Evolutionary conservation across 306 rosid species (phyloP).

Genomic region (Rosa lucieae): DNA sequence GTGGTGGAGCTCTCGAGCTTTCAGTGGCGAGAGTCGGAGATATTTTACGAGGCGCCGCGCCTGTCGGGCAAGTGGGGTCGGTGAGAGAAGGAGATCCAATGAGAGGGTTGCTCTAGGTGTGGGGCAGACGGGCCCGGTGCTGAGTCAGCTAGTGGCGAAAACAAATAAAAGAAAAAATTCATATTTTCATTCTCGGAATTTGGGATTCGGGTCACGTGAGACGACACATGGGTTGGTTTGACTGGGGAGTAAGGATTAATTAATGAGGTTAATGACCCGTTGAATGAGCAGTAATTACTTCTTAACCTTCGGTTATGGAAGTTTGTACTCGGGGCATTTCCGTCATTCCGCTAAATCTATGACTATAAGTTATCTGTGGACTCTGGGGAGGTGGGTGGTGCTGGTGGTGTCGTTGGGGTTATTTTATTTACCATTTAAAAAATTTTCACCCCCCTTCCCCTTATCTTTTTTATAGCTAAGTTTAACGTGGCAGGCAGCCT

Average conservation of each 20-base stretch:
- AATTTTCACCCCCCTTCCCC: slow-evolving; percentile 1
- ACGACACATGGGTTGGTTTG: slow-evolving; percentile 57
- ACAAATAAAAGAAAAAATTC: background rate
- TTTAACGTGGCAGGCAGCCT: slow-evolving; percentile 52
- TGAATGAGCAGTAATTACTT: slow-evolving; percentile 22
- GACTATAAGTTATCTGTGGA: background rate
- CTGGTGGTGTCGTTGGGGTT: background rate
- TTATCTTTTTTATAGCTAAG: slow-evolving; percentile 21
- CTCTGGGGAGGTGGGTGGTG: background rate
- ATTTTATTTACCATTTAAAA: slow-evolving; percentile 19
- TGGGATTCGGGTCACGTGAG: slow-evolving; percentile 69
- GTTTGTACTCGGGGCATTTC: background rate
- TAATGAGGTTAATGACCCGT: slow-evolving; percentile 30
- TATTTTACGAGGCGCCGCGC: slow-evolving; percentile 39
- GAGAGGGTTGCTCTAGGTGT: slow-evolving; percentile 22
- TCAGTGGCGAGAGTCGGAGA: slow-evolving; percentile 18
- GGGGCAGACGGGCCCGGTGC: slow-evolving; percentile 14
- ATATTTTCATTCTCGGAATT: slow-evolving; percentile 16
- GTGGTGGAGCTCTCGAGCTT: background rate
- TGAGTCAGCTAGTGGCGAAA: slow-evolving; percentile 22
- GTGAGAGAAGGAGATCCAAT: background rate
- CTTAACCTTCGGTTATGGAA: slow-evolving; percentile 3
- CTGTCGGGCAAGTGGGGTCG: background rate
- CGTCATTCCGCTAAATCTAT: background rate
- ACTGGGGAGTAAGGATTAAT: slow-evolving; percentile 32